Evolutionary conservation across 495 filamentous ascomycete genomes (phyloP).

Genomic region (Beverwykella pulmonaria): DNA sequence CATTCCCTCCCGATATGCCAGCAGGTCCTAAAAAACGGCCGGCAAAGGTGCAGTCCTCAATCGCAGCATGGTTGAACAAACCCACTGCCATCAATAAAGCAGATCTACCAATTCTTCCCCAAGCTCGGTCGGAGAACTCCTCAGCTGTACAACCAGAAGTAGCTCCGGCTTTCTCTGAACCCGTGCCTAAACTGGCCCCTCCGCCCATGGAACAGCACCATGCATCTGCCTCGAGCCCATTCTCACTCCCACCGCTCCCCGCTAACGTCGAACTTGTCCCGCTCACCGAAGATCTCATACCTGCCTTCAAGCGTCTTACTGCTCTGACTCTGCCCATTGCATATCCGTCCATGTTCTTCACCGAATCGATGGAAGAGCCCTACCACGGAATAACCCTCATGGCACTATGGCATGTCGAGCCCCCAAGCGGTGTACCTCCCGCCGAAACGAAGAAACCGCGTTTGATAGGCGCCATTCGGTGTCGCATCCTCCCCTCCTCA

Average conservation of each 20-base stretch:
- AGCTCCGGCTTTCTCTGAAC: not conserved
- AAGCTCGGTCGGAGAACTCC: not conserved
- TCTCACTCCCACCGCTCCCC: slow-evolving; percentile 37
- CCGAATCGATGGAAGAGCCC: slow-evolving; percentile 68
- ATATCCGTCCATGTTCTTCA: slow-evolving; percentile 88
- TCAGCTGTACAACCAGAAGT: slow-evolving; percentile 28
- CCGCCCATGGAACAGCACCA: slow-evolving; percentile 16
- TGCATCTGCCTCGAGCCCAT: slow-evolving; percentile 16
- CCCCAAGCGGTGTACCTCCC: slow-evolving; percentile 42
- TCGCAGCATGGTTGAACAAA: slow-evolving; percentile 47
- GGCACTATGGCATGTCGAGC: slow-evolving; percentile 63
- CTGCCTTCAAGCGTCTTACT: slow-evolving; percentile 79
- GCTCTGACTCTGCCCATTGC: slow-evolving; percentile 80
- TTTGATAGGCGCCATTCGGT: slow-evolving; percentile 67
- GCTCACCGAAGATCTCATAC: slow-evolving; percentile 55
- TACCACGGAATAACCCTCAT: slow-evolving; percentile 74
- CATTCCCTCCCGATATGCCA: no score
- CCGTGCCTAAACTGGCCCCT: not conserved
- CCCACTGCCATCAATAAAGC: slow-evolving; percentile 33
- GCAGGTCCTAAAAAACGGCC: not conserved
- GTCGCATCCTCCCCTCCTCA: slow-evolving; percentile 65
- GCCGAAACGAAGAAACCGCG: slow-evolving; percentile 27
- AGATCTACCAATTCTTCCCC: not conserved
- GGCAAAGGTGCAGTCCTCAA: slow-evolving; percentile 40
- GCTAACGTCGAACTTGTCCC: slow-evolving; percentile 43